phyloP scores from a whole-genome alignment of 169 alveolate genomes.

The Plasmodium yoelii region DNA sequence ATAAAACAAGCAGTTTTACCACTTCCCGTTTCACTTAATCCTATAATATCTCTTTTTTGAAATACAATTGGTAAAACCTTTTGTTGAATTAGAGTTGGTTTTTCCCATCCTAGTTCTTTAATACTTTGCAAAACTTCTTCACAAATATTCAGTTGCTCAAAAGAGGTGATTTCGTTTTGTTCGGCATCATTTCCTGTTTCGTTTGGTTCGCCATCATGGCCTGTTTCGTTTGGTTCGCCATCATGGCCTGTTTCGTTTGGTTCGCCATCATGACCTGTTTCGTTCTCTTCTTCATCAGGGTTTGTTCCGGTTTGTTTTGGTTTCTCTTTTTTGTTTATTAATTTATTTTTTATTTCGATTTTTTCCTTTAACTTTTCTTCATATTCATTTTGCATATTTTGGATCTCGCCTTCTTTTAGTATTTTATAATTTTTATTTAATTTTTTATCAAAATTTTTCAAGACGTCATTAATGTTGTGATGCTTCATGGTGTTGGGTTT shows the following conservation, averaged over 20 bases:
- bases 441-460: slow-evolving; percentile 45
- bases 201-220: neutral
- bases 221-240: neutral
- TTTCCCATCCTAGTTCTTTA: slow-evolving; percentile 91
- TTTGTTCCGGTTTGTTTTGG: too few species aligned
- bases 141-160: slow-evolving; percentile 95
- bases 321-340: slow-evolving; percentile 11
- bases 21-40: slow-evolving; percentile 98
- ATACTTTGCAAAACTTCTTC: slow-evolving; percentile 94
- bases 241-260: neutral
- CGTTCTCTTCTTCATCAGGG: neutral
- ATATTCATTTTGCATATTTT: slow-evolving; percentile 64
- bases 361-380: slow-evolving; percentile 49
- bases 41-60: slow-evolving; percentile 97
- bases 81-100: slow-evolving; percentile 96
- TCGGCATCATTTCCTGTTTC: slow-evolving; percentile 6
- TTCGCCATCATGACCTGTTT: slow-evolving; percentile 3
- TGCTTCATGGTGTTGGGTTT: neutral
- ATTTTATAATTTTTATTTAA: slow-evolving; percentile 61
- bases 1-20: slow-evolving; percentile 96
- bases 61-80: slow-evolving; percentile 94
- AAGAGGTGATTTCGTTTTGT: slow-evolving; percentile 76
- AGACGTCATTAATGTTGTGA: slow-evolving; percentile 20
- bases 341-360: slow-evolving; percentile 1
- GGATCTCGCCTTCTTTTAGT: slow-evolving; percentile 21